These are phyloP conservation scores for Nakataea oryzae DNA, from an alignment of 2,329 filamentous ascomycete species.

Conservation along the genomic window DNA sequence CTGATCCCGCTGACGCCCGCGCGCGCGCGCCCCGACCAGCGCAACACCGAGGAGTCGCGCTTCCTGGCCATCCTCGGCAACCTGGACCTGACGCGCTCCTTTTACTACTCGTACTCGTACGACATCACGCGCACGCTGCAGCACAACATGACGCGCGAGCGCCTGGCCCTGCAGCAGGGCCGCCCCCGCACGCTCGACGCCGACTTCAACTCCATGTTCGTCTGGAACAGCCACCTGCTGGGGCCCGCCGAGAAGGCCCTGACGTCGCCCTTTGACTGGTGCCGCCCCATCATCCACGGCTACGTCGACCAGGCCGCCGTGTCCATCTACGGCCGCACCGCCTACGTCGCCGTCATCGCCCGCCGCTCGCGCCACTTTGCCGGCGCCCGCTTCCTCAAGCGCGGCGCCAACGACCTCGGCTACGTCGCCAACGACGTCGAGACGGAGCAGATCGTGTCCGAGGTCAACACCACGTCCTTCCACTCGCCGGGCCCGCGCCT, in stretches of 20 bases:
- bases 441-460: slow-evolving; percentile 95
- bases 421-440: slow-evolving; percentile 98
- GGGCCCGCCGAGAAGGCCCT: slow-evolving; percentile 60
- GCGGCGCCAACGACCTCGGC: slow-evolving; percentile 86
- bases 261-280: slow-evolving; percentile 88
- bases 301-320: slow-evolving; percentile 87
- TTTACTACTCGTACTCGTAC: slow-evolving; percentile 98
- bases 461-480: slow-evolving; percentile 89
- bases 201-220: slow-evolving; percentile 89
- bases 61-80: slow-evolving; percentile 86
- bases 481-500: slow-evolving; percentile 79
- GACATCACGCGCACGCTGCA: slow-evolving; percentile 89
- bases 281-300: slow-evolving; percentile 86
- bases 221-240: slow-evolving; percentile 91
- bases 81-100: slow-evolving; percentile 79
- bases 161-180: slow-evolving; percentile 58
- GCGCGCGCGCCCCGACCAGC: slow-evolving; percentile 64
- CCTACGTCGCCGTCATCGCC: slow-evolving; percentile 91
- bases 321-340: slow-evolving; percentile 75
- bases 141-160: slow-evolving; percentile 78
- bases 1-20: slow-evolving; percentile 76
- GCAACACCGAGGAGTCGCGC: slow-evolving; percentile 77
- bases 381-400: slow-evolving; percentile 86
- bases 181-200: slow-evolving; percentile 44
- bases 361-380: slow-evolving; percentile 88